These are phyloP conservation scores for Xylogone sp. DNA, from an alignment of 2,329 filamentous ascomycete species.

Conservation along the genomic window DNA sequence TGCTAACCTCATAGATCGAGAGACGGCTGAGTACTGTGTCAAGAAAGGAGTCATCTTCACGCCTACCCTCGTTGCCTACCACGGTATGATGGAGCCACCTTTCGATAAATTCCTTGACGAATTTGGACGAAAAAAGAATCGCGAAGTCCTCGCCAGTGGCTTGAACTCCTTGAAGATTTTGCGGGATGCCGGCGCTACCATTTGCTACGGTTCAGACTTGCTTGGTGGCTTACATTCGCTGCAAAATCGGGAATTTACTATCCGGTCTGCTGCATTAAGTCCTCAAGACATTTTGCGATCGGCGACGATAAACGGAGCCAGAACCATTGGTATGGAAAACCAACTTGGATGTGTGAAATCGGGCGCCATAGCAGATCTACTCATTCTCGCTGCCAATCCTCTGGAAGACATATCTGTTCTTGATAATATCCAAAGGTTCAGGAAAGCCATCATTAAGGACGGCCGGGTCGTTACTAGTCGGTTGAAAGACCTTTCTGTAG, in stretches of 20 bases:
- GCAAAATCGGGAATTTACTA: constrained; percentile 46
- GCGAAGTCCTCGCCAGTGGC: constrained; percentile 43
- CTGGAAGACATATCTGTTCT: constrained; percentile 51
- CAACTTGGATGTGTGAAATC: constrained; percentile 45
- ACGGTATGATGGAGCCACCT: constrained; percentile 41
- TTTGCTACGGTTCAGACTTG: constrained; percentile 54
- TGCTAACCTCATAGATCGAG: constrained; percentile 59
- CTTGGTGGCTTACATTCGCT: constrained; percentile 44
- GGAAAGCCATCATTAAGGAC: constrained; percentile 52
- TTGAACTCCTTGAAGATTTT: constrained; percentile 44
- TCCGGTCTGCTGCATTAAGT: constrained; percentile 39
- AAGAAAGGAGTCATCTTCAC: constrained; percentile 45
- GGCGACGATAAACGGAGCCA: constrained; percentile 49
- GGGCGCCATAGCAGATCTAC: constrained; percentile 49
- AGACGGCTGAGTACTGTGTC: constrained; percentile 47
- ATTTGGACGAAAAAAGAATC: constrained; percentile 45
- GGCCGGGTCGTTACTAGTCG: constrained; percentile 37
- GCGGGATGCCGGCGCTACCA: constrained; percentile 46
- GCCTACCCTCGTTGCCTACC: constrained; percentile 50
- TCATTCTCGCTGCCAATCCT: constrained; percentile 49
- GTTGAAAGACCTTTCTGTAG: constrained; percentile 3
- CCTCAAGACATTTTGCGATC: constrained; percentile 42
- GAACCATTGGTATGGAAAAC: constrained; percentile 41
- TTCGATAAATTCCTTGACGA: constrained; percentile 40
- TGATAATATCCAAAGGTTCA: constrained; percentile 38